Conservation (phyloP, 1,139 yeast genomes). For the Williopsis jadinii region DNA sequence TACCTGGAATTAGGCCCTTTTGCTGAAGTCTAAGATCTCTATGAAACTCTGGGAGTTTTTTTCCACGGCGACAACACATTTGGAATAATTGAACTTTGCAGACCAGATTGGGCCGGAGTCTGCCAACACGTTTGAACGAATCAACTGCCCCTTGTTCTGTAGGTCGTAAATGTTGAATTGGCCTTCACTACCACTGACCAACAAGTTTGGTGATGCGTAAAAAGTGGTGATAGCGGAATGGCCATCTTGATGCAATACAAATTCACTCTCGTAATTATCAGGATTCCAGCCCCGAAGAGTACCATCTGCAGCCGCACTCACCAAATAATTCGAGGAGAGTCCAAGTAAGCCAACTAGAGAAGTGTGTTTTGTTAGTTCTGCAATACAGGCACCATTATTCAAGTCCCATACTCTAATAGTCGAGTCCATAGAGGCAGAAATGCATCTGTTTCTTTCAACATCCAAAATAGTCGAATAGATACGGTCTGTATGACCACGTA, state of each 20-base stretch:
- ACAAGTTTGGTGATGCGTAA: constrained; percentile 77
- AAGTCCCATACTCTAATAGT: constrained; percentile 88
- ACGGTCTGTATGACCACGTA: constrained; percentile 79
- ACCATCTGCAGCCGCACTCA: constrained; percentile 95
- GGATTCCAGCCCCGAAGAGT: constrained; percentile 93
- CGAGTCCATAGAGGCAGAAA: constrained; percentile 90
- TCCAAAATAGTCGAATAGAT: constrained; percentile 87
- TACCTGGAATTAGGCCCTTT: constrained; percentile 6
- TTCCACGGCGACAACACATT: constrained; percentile 92
- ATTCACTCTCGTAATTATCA: constrained; percentile 57
- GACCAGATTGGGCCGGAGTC: constrained; percentile 94
- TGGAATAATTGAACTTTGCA: constrained; percentile 74
- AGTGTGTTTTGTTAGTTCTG: constrained; percentile 76
- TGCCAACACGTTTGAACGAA: constrained; percentile 60
- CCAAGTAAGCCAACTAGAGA: constrained; percentile 85
- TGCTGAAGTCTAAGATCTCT: constrained; percentile 79
- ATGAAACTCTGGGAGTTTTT: constrained; percentile 56
- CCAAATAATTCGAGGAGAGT: constrained; percentile 70
- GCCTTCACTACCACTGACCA: constrained; percentile 85
- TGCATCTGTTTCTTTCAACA: constrained; percentile 66
- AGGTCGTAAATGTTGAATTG: constrained; percentile 83
- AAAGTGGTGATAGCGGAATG: constrained; percentile 89
- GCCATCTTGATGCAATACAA: constrained; percentile 78
- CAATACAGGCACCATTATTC: constrained; percentile 54
- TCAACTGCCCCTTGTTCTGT: constrained; percentile 57